Base-by-base conservation (phyloP, 2,329 filamentous ascomycete species). In the Ceratocystis ficicola region DNA sequence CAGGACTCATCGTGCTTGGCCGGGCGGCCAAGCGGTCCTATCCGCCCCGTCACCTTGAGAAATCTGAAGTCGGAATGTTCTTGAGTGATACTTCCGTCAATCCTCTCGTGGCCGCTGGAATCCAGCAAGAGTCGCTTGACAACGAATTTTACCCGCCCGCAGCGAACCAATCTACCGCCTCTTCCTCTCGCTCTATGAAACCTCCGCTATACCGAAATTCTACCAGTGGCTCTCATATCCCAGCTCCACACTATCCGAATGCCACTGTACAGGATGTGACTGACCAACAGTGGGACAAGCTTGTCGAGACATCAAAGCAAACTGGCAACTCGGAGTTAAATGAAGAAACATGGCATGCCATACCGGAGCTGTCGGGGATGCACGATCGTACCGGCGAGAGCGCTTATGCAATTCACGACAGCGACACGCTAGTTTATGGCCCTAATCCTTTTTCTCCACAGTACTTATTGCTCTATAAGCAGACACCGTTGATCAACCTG, bases 201-300 rank as follows among this genome's bases (percentile, higher is more conserved):
- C 28, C 52, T 59, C n/a, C 7, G 25, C 28, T 17, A 17, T 59
- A 25, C 10, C 1, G 8, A 30, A 22, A 22, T 17, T 28, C 52
- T 6, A 28, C 22, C 28, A 25, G 4, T 41, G 15, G 44, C 44
- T 15, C 41, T 32, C n/a, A 17, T 10, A 15, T n/a, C 62, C 17
- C 17, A 10, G 30, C 15, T 20, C 8, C 44, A 46, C 1, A 52
- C n/a, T 20, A 52, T 52, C 46, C 44, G 15, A 59, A 59, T 20
- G 17, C 52, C 5, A 59, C 52, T 17, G 15, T 30, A 4, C 52
- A 59, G 7, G 17, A 6, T n/a, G 12, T 63, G 3, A 36, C 44
- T 22, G 62, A 63, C 30, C n/a, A 63, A 12, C 41, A 63, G 62
- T 63, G 62, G 62, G 25, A 30, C n/a, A 41, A 15, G 30, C 32